Percentiles rank a stretch among this genome's conserved stretches.
Evolutionary conservation across 768 basidiomycete genomes (phyloP).

Genomic region (Lyophyllum shimeji): DNA sequence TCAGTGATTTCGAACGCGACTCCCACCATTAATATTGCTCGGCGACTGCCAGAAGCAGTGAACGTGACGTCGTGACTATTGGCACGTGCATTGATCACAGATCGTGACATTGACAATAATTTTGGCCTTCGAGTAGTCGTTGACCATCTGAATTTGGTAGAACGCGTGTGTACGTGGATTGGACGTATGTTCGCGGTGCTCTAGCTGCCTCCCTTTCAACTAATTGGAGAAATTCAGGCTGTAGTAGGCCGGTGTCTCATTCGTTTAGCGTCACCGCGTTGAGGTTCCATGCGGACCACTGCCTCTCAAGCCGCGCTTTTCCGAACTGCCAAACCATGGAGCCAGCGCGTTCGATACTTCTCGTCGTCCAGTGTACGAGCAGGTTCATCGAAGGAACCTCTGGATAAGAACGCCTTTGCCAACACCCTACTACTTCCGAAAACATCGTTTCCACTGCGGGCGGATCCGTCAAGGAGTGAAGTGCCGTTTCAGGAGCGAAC

Average conservation of each 20-base stretch:
- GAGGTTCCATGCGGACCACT: slow-evolving; percentile 7
- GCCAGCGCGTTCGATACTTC: slow-evolving; percentile 9
- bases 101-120: background rate
- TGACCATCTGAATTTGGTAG: too few relatives aligned
- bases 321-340: slow-evolving; percentile 4
- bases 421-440: slow-evolving; percentile 78
- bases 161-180: background rate
- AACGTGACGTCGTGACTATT: background rate
- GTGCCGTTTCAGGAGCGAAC: slow-evolving; percentile 57
- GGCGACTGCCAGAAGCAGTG: too few relatives aligned
- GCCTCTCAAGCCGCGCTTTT: background rate
- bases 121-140: background rate
- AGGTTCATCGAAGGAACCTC: slow-evolving; percentile 1
- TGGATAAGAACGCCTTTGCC: slow-evolving; percentile 42
- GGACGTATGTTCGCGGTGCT: background rate
- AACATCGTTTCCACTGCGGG: slow-evolving; percentile 75
- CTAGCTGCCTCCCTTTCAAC: background rate
- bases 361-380: slow-evolving; percentile 5
- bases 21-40: too few relatives aligned
- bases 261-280: background rate
- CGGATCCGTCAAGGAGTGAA: slow-evolving; percentile 64
- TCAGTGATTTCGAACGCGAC: too few relatives aligned
- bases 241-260: background rate
- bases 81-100: background rate
- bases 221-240: background rate